A percentile compares a stretch with the other conserved stretches of the same genome.
Conservation (phyloP, 2,329 filamentous ascomycete species). For the Fusarium buxicola region DNA sequence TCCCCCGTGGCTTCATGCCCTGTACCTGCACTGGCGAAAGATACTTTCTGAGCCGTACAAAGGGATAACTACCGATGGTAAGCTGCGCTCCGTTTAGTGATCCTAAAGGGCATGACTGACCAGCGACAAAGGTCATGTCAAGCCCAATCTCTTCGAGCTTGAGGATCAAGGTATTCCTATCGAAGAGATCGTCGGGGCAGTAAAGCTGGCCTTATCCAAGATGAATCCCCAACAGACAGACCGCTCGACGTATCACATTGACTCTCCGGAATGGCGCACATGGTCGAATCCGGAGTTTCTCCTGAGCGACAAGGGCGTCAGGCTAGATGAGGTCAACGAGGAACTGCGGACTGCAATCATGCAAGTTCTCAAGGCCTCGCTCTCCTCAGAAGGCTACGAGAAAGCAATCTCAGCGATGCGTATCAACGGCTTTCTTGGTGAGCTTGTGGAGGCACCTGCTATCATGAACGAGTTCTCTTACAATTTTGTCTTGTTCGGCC, state of each 20-base stretch:
- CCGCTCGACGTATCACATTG: slow-evolving; percentile 69
- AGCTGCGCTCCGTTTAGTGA: slow-evolving; percentile 17
- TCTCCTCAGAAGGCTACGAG: slow-evolving; percentile 77
- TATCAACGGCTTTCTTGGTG: slow-evolving; percentile 79
- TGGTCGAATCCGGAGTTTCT: slow-evolving; percentile 80
- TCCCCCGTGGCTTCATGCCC: slow-evolving; percentile 74
- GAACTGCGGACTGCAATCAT: slow-evolving; percentile 63
- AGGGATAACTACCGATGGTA: slow-evolving; percentile 77
- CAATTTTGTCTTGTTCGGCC: slow-evolving; percentile 78
- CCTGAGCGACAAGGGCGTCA: slow-evolving; percentile 74
- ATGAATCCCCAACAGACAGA: slow-evolving; percentile 56
- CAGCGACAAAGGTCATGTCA: slow-evolving; percentile 58
- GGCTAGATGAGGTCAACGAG: slow-evolving; percentile 69
- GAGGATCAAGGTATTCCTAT: slow-evolving; percentile 75
- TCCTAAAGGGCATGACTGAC: slow-evolving; percentile 20
- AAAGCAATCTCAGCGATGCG: slow-evolving; percentile 78
- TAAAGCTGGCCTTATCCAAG: slow-evolving; percentile 61
- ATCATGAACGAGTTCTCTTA: slow-evolving; percentile 82
- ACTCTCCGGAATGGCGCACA: slow-evolving; percentile 78
- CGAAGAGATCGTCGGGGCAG: slow-evolving; percentile 63
- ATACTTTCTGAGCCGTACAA: slow-evolving; percentile 75
- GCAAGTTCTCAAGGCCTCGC: slow-evolving; percentile 64
- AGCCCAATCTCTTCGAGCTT: slow-evolving; percentile 65
- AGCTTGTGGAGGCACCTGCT: slow-evolving; percentile 69
- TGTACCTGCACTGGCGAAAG: slow-evolving; percentile 69